Evolutionary conservation across 1,284 basidiomycete genomes (phyloP), one percentile per base, ranked within the genome.

Genomic region (Bondarzewia mesenterica): DNA sequence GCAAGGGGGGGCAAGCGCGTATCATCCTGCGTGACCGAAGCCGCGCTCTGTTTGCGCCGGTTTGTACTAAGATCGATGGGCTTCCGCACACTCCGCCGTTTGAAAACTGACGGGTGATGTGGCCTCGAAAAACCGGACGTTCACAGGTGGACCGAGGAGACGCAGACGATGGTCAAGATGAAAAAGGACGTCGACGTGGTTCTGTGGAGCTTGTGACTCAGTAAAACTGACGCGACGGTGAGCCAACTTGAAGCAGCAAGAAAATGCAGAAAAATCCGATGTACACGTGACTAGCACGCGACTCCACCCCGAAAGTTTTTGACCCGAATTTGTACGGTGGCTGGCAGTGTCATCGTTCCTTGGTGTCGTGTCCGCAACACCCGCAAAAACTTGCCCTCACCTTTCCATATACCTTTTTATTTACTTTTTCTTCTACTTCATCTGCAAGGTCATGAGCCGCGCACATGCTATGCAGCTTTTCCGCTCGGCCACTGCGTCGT

Each of bases 401-500:
- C 26, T 4, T n/a, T 15, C 42, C 38, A 12, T 25, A 18, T 40
- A 15, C 32, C 22, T 27, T 21, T 32, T 29, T 42, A 14, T 38
- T 15, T n/a, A 36, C 21, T 35, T 41, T 27, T 47, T 55, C 27
- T 15, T 55, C 54, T 54, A 54, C 55, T 54, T 54, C 53, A 50
- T 54, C 50, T 52, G 22, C 47, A 47, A 32, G 25, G 45, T 39
- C 50, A 82, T 81, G 80, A 74, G 65, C 65, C 65, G 73, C 56
- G 59, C 68, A 49, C 67, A 70, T 51, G 71, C 75, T 53, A 67
- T 76, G 61, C 71, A 72, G 48, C 52, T 74, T 47, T 67, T 86
- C 63, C 77, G 78, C 57, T 69, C 78, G 22, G 79, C 75, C 62
- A 73, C 78, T 50, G 65, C 73, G 58, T 72, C 72, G 20, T 56